phyloP scores from a whole-genome alignment of 1,284 basidiomycete genomes.

The Irpex rosettiformis region DNA sequence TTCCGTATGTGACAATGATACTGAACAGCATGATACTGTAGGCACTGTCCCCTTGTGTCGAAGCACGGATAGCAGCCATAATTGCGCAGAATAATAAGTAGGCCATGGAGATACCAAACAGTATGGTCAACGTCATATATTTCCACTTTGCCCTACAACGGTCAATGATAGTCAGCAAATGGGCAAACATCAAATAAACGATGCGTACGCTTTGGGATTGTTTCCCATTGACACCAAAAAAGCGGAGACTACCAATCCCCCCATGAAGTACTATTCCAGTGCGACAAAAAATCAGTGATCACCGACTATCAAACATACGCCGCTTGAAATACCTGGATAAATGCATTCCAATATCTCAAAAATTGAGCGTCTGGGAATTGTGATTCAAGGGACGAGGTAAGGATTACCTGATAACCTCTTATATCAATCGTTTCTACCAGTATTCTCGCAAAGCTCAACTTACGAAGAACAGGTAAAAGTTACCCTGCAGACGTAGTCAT shows the following conservation, averaged over 20 bases:
- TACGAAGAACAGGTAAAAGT: constrained; percentile 96
- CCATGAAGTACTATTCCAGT: constrained; percentile 71
- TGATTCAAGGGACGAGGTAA: constrained; percentile 87
- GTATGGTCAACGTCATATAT: constrained; percentile 77
- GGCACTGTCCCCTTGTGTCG: constrained; percentile 56
- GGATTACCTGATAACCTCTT: constrained; percentile 60
- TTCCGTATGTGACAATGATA: constrained; percentile 82
- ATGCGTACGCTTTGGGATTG: constrained; percentile 77
- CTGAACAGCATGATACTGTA: constrained; percentile 84
- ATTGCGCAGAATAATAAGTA: constrained; percentile 81
- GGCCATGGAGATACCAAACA: constrained; percentile 77
- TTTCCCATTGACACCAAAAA: constrained; percentile 98
- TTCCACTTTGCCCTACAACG: constrained; percentile 71
- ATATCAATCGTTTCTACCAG: background rate
- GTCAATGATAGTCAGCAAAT: background rate
- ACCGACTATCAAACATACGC: too few species aligned
- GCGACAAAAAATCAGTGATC: constrained; percentile 5
- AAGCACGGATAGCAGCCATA: constrained; percentile 70
- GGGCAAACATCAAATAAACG: background rate
- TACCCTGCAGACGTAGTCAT: constrained; percentile 50
- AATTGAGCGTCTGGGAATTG: constrained; percentile 64
- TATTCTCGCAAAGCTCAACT: constrained; percentile 68
- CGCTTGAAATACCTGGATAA: constrained; percentile 58
- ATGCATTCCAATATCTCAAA: constrained; percentile 77
- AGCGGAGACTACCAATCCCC: constrained; percentile 80